These are phyloP conservation scores for Phytophthora hybrid DNA, from an alignment of 352 stramenopile genomes.

Conservation along the genomic window DNA sequence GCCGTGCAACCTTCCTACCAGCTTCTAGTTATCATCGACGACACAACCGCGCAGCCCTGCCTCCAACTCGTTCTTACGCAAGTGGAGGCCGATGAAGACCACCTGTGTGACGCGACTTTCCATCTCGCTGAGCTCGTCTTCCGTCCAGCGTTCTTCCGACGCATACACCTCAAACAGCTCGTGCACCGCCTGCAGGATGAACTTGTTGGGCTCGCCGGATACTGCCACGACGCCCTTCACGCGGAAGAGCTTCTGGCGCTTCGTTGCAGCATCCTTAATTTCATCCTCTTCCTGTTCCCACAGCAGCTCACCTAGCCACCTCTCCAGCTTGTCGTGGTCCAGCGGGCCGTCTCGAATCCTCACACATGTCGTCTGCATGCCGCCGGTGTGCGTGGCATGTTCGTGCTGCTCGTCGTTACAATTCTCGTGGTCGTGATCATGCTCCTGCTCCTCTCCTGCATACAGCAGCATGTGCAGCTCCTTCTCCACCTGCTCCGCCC, in stretches of 20 bases:
- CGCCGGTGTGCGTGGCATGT: conserved; percentile 54
- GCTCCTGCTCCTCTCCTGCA: conserved; percentile 2
- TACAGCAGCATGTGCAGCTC: conserved; percentile 38
- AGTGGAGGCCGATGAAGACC: conserved; percentile 78
- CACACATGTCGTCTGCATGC: conserved; percentile 79
- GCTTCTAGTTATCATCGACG: conserved; percentile 18
- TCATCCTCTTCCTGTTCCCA: conserved; percentile 63
- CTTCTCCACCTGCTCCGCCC: conserved; percentile 65
- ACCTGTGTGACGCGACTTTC: conserved; percentile 49
- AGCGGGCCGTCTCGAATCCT: conserved; percentile 51
- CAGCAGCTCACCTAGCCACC: conserved; percentile 72
- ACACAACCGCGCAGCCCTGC: conserved; percentile 51
- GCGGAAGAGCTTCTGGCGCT: conserved; percentile 66
- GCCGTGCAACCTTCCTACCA: not conserved
- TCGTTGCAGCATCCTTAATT: conserved; percentile 5
- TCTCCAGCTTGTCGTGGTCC: conserved; percentile 67
- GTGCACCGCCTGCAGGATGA: conserved; percentile 85
- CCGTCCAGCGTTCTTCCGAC: conserved; percentile 63
- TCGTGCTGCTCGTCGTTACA: conserved; percentile 28
- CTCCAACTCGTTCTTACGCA: conserved; percentile 50
- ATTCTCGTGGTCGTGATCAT: conserved; percentile 22
- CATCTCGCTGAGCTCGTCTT: conserved; percentile 17
- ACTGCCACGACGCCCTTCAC: conserved; percentile 80
- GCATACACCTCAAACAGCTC: conserved; percentile 84
- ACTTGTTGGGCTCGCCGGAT: conserved; percentile 62